Evolutionary conservation across 345 rosid genomes (phyloP).

Genomic region (Gossypium ekmanianum): DNA sequence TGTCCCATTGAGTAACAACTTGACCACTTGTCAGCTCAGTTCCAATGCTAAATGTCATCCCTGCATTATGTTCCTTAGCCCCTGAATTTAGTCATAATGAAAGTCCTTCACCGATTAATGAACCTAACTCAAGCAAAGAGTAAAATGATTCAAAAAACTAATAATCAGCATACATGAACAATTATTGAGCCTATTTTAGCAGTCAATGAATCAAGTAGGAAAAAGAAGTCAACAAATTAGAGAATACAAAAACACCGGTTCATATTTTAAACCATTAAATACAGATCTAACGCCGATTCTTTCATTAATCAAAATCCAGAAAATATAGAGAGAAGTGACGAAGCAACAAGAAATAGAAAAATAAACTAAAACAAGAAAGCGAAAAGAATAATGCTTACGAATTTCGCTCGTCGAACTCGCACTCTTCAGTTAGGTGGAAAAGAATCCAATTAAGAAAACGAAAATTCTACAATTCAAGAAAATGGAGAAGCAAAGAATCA

Average conservation of each 20-base stretch:
- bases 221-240: background rate
- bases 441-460: background rate
- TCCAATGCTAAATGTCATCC: constrained; percentile 19
- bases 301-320: background rate
- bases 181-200: background rate
- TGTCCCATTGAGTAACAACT: constrained; percentile 41
- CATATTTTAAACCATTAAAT: background rate
- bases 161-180: background rate
- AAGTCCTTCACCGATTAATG: background rate
- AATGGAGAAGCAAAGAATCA: background rate
- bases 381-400: background rate
- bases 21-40: background rate
- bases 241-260: background rate
- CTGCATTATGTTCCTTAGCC: constrained; percentile 27
- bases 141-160: background rate
- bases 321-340: background rate
- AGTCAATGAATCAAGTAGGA: background rate
- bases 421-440: background rate
- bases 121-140: background rate
- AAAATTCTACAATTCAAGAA: background rate
- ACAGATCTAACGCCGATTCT: background rate
- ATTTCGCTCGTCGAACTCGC: background rate
- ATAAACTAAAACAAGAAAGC: background rate
- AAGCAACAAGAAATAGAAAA: background rate
- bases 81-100: constrained; percentile 7